Evolutionary conservation across 2,329 filamentous ascomycete genomes (phyloP), one percentile per base, ranked within the genome.

Genomic region (Cercospora sojina): DNA sequence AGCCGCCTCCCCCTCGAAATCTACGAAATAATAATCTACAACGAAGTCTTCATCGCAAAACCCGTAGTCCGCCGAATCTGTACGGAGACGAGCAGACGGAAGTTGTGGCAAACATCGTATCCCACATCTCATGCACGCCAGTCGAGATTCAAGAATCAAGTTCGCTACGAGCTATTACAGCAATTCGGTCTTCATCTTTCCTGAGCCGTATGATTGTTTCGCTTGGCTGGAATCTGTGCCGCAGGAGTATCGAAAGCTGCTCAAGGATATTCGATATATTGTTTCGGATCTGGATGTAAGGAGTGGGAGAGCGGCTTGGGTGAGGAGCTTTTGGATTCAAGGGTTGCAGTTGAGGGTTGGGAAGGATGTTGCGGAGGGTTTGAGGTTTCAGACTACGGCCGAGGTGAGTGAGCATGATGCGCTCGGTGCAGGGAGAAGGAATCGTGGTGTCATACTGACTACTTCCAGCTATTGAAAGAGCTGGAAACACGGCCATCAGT

Each of bases 301-400:
- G 16, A 38, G n/a, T 38, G 35, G 35, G 35, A 38, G 35, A 3
- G 35, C 35, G 35, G 35, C 35, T 0, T 60, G 58, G 58, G 58
- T 47, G 5, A 20, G 38, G 35, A 60, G 58, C 13, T 60, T 60
- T 27, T 60, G 58, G 57, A 31, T 38, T 20, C 57, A 59, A 16
- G 58, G 38, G 10, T 23, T 60, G 32, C 32, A 60, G 35, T 25
- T 43, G 58, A 60, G 58, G 18, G 58, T 60, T 16, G 58, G 58
- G 4, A 25, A 47, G 35, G 58, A 60, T 47, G 23, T 60, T 25
- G 58, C 35, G 35, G 58, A 60, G n/a, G n/a, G 58, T n/a, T 41
- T 47, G 32, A 43, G 58, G 7, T 47, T 60, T n/a, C 35, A 47
- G 58, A 60, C 35, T 20, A 60, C 35, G 12, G 58, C 35, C 13